Evolutionary conservation across 2,329 filamentous ascomycete species (phyloP), one percentile per base, ranked within the genome.

Genomic region (Pseudogymnoascus destructans): DNA sequence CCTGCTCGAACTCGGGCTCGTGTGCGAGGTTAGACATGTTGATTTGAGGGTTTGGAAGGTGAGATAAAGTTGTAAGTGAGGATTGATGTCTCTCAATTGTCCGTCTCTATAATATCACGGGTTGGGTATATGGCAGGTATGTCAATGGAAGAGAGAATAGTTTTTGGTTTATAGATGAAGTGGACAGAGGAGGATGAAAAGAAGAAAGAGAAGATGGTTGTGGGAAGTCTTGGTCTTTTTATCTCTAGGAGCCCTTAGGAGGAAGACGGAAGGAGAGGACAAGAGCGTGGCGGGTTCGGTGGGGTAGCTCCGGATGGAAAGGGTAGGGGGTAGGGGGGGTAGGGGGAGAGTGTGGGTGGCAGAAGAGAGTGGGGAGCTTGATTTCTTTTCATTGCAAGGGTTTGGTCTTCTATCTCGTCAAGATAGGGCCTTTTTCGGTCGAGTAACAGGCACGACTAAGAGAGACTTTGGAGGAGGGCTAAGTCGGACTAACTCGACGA

Each of bases 1-100:
- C 92, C 82, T 97, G 92, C 84, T 96, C 85, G 78, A 97, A 97
- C 79, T 98, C 92, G 70, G 93, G 92, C 82, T 97, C 92, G 64
- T 77, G 76, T 57, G 88, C 83, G 69, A 93, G 80, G 78, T 93
- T 86, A 66, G 90, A 87, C 88, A 95, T 93, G 65, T 65, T 77
- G 52, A n/a, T 33, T 54, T 30, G 19, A 21, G 13, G 27, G 27
- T 33, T 33, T 13, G 27, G 52, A 11, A 35, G 23, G 15, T 46
- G 17, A 42, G 27, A 15, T 23, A 13, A 25, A 25, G 46, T 25
- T 25, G 46, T 52, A 33, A 33, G 32, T 17, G 27, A 55, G 30
- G 42, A 49, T 49, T n/a, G 42, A 15, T 49, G 42, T 49, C 23
- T 49, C 42, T 49, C 42, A n/a, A 49, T 15, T 49, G 42, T 49